phyloP scores from a whole-genome alignment of 1,284 basidiomycete genomes.

The Cutaneotrichosporon cyanovorans region DNA sequence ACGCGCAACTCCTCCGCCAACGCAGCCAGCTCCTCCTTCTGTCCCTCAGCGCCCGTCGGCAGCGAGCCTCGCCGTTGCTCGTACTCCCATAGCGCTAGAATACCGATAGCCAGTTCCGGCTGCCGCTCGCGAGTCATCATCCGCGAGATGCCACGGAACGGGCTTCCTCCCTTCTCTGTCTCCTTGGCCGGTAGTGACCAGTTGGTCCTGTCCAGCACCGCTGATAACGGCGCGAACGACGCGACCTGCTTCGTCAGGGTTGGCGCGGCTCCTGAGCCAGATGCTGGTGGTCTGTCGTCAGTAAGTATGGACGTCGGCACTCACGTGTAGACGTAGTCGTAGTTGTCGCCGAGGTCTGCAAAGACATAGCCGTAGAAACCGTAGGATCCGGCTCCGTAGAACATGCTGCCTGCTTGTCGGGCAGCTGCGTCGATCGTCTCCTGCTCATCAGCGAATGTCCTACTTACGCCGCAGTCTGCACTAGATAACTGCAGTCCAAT shows the following conservation, averaged over 20 bases:
- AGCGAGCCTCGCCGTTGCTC: constrained; percentile 56
- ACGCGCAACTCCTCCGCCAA: constrained; percentile 57
- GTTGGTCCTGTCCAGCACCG: constrained; percentile 52
- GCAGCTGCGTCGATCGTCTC: constrained; percentile 68
- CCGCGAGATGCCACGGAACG: constrained; percentile 62
- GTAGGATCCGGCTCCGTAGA: constrained; percentile 82
- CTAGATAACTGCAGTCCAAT: no score
- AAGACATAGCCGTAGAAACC: constrained; percentile 93
- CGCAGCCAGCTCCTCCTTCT: constrained; percentile 54
- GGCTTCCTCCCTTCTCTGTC: constrained; percentile 41
- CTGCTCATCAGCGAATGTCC: constrained; percentile 51
- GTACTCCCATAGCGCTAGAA: constrained; percentile 83
- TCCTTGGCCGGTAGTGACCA: constrained; percentile 24
- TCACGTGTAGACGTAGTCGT: constrained; percentile 76
- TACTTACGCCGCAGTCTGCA: no score
- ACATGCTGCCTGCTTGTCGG: constrained; percentile 61
- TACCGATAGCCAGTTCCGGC: constrained; percentile 60
- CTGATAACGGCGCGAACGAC: constrained; percentile 59
- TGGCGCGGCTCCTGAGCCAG: neutral
- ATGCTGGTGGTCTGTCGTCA: neutral
- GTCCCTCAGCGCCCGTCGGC: constrained; percentile 52
- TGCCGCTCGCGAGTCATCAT: constrained; percentile 70
- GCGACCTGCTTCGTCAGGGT: constrained; percentile 53
- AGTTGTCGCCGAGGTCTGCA: constrained; percentile 69
- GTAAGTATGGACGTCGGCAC: constrained; percentile 32